These are phyloP conservation scores for Saccharomyces kudriavzevii DNA, from an alignment of 805 yeast genomes.

Conservation along the genomic window DNA sequence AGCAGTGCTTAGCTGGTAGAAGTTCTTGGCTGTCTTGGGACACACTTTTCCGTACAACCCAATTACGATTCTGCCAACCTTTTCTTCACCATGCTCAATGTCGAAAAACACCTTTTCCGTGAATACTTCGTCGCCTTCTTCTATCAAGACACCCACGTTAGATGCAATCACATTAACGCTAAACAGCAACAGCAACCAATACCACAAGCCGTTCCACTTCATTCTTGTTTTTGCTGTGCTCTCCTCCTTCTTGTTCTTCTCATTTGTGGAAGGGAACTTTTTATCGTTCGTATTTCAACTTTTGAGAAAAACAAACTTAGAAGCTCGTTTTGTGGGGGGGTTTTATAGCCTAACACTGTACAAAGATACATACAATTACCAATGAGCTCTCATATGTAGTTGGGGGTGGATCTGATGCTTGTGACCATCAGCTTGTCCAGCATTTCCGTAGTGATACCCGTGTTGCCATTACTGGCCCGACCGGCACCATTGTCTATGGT, in stretches of 20 bases:
- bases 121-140: background rate
- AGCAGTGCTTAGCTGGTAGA: slow-evolving; percentile 86
- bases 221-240: background rate
- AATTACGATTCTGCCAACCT: slow-evolving; percentile 74
- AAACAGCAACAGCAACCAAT: background rate
- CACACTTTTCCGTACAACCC: slow-evolving; percentile 76
- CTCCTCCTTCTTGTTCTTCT: background rate
- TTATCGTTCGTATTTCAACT: background rate
- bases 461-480: background rate
- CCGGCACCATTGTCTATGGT: slow-evolving; percentile 4
- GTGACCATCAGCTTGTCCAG: slow-evolving; percentile 26
- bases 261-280: background rate
- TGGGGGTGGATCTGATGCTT: slow-evolving; percentile 29
- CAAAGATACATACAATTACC: background rate
- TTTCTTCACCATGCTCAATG: slow-evolving; percentile 59
- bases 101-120: slow-evolving; percentile 60
- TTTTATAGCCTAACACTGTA: background rate
- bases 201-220: background rate
- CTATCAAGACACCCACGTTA: background rate
- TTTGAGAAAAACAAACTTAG: background rate
- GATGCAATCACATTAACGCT: background rate
- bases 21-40: slow-evolving; percentile 90
- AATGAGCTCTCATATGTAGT: slow-evolving; percentile 15
- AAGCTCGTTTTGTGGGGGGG: background rate
- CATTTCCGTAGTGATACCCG: slow-evolving; percentile 20